phyloP scores from a whole-genome alignment of 768 basidiomycete genomes.

The Mrakia frigida region DNA sequence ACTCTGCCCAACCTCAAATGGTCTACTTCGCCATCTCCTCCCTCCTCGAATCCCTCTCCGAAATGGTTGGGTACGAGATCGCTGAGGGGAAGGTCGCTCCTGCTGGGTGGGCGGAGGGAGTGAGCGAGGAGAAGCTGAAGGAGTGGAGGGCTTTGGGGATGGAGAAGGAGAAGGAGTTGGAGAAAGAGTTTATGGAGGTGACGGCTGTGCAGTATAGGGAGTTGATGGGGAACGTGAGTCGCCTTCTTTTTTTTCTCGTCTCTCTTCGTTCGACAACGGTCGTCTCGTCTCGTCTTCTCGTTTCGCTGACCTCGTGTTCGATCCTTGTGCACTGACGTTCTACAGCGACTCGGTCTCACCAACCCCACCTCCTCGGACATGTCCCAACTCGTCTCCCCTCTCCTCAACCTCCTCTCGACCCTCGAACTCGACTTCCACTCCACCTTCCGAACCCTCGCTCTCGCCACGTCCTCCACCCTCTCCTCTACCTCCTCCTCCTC shows the following conservation, averaged over 20 bases:
- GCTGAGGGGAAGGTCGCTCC: slow-evolving; percentile 45
- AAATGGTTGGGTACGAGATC: slow-evolving; percentile 77
- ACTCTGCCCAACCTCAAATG: slow-evolving; percentile 45
- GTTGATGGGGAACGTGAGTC: slow-evolving; percentile 45
- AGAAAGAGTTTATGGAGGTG: slow-evolving; percentile 56
- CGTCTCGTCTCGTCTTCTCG: not conserved
- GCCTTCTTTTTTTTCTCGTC: too few species aligned
- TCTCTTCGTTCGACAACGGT: not conserved
- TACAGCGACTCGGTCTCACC: slow-evolving; percentile 70
- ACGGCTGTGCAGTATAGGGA: slow-evolving; percentile 61
- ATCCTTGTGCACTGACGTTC: not conserved
- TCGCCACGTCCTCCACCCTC: slow-evolving; percentile 55
- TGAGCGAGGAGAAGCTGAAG: slow-evolving; percentile 53
- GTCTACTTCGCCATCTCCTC: slow-evolving; percentile 69
- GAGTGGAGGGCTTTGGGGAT: slow-evolving; percentile 58
- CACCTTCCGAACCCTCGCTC: slow-evolving; percentile 68
- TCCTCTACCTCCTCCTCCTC: slow-evolving; percentile 35
- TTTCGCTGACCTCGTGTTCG: not conserved
- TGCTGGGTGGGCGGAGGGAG: slow-evolving; percentile 62
- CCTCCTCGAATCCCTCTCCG: slow-evolving; percentile 66
- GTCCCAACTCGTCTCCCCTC: slow-evolving; percentile 55
- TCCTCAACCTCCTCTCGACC: slow-evolving; percentile 67
- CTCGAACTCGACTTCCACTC: slow-evolving; percentile 82
- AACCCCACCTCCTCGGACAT: slow-evolving; percentile 59
- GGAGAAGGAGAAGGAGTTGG: slow-evolving; percentile 57